Base-by-base conservation (phyloP, 495 filamentous ascomycete genomes). In the Copromyces sp. region DNA sequence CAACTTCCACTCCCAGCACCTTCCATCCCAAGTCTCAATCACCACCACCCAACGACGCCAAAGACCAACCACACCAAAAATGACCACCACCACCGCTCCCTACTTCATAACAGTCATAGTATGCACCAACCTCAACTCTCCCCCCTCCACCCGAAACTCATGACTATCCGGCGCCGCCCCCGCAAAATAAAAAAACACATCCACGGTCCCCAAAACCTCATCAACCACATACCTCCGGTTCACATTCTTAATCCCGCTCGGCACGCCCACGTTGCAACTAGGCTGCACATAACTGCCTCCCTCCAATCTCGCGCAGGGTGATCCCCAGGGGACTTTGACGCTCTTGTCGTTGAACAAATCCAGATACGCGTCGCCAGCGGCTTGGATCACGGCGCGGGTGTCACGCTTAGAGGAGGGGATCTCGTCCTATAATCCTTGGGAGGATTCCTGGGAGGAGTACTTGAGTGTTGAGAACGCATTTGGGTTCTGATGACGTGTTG, bases 401-500 rank as follows among this genome's bases (percentile, higher is more conserved):
- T 83, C 82, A 0, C 78, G 78, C 71, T 78, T 75, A 12, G 72
- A 80, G 38, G 73, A 81, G 5, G 86, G 83, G 73, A 87, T 86
- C 37, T 79, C 70, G 37, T 76, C 76, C 86, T 85, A 87, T 9
- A 69, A 76, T 20, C 77, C 77, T 0, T 14, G 14, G 14, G 53
- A 61, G 45, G 79, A 75, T 75, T 85, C 83, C 4, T 76, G 68
- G 16, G 75, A 72, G 6, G 84, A 82, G 78, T 82, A 86, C 20
- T 79, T 71, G 45, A 84, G 82, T 17, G 86, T 87, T n/a, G 81
- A 80, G 16, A 80, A 68, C 81, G 81, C 68, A 86, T 75, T 73
- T 87, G 86, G 9, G 81, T 83, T 59, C 83, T 84, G 70, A 87
- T 79, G 37, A 88, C 86, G 74, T 86, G 84, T 4, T 84, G 86